Conservation (phyloP, 2,329 filamentous ascomycete genomes). For the Diplodia sapinea region DNA sequence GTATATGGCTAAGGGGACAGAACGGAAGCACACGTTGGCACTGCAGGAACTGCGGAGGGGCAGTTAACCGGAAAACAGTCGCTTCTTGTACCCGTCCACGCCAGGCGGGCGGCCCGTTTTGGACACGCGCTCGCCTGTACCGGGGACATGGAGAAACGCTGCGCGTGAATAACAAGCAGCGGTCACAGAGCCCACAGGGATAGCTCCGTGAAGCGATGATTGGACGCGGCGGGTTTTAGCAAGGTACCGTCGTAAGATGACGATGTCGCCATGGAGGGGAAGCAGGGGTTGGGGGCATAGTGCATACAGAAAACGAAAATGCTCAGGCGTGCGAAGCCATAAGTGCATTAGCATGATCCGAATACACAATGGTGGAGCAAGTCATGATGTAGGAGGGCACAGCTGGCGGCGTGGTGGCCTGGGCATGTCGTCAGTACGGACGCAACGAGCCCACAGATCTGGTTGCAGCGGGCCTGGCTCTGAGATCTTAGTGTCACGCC, state of each 20-base stretch:
- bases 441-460: constrained; percentile 11
- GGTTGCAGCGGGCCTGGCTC: constrained; percentile 1
- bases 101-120: not conserved
- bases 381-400: constrained; percentile 28
- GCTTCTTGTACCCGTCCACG: constrained; percentile 14
- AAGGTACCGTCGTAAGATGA: not conserved
- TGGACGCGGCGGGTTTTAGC: not conserved
- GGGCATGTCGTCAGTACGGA: constrained; percentile 23
- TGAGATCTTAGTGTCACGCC: constrained; percentile 24
- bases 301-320: not conserved
- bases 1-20: constrained; percentile 31
- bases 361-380: constrained; percentile 10
- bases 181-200: not conserved
- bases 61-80: constrained; percentile 3
- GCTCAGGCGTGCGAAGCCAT: constrained; percentile 14
- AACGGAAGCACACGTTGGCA: constrained; percentile 24
- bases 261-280: constrained; percentile 22
- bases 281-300: not conserved
- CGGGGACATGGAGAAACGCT: not conserved
- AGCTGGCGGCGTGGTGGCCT: not conserved
- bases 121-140: not conserved
- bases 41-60: not conserved
- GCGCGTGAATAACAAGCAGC: constrained; percentile 6
- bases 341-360: constrained; percentile 21
- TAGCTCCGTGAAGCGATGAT: constrained; percentile 1